phyloP scores from a whole-genome alignment of 129 eudicot genomes.

The Smallanthus sonchifolius region DNA sequence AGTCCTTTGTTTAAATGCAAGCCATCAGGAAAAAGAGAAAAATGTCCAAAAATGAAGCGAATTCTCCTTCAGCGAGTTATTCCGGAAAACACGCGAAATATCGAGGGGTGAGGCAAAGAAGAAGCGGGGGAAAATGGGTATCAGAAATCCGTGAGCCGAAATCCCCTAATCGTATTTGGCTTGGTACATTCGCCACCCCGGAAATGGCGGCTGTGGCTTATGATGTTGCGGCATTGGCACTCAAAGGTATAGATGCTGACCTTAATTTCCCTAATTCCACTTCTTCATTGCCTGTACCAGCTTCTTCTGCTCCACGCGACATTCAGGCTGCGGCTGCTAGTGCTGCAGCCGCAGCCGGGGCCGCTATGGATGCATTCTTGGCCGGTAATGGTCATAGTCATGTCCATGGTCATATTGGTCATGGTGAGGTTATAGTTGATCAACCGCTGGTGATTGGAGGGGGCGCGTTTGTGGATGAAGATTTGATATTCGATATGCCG shows the following conservation, averaged over 20 bases:
- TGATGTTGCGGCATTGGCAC: conserved; percentile 75
- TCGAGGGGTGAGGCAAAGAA: conserved; percentile 64
- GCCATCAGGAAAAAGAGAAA: not conserved
- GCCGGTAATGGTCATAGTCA: conserved; percentile 8
- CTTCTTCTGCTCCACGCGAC: conserved; percentile 55
- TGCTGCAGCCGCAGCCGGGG: conserved; percentile 69
- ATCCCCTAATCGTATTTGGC: conserved; percentile 73
- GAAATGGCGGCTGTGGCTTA: conserved; percentile 87
- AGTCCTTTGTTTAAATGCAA: conserved; percentile 17
- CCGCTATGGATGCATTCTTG: conserved; percentile 48
- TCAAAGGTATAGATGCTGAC: conserved; percentile 60
- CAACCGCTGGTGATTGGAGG: conserved; percentile 6
- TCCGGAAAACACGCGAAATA: conserved; percentile 43
- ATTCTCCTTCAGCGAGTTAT: conserved; percentile 16
- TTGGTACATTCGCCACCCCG: conserved; percentile 63
- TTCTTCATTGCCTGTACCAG: conserved; percentile 54
- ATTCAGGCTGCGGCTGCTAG: conserved; percentile 65
- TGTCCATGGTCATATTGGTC: conserved; percentile 1
- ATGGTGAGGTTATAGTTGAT: conserved; percentile 7
- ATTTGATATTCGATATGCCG: conserved; percentile 75
- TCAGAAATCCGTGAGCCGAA: conserved; percentile 76
- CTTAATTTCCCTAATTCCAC: conserved; percentile 64
- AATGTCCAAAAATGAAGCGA: conserved; percentile 21
- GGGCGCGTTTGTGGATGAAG: conserved; percentile 59
- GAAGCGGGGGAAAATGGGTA: conserved; percentile 71